Evolutionary conservation across 495 filamentous ascomycete genomes (phyloP).

Genomic region (Aspergillus cristatus): DNA sequence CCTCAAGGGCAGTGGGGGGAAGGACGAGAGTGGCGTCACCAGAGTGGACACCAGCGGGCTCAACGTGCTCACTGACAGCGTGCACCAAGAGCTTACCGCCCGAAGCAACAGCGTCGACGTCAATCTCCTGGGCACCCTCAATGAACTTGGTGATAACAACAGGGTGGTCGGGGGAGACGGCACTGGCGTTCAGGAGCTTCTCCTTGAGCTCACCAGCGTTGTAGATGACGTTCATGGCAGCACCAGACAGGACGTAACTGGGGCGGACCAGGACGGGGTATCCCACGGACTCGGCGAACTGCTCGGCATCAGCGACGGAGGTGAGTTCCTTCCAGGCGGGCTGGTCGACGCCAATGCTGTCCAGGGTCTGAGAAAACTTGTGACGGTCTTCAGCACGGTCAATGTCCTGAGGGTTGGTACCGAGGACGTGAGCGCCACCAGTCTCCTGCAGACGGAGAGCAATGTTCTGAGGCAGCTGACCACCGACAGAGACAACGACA

Average conservation of each 20-base stretch:
- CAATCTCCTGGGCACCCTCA: slow-evolving; percentile 93
- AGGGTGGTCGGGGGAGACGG: slow-evolving; percentile 90
- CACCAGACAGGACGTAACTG: slow-evolving; percentile 91
- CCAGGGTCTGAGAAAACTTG: slow-evolving; percentile 95
- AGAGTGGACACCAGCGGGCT: slow-evolving; percentile 94
- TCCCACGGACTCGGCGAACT: slow-evolving; percentile 72
- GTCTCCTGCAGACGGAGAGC: slow-evolving; percentile 89
- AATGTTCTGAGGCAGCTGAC: slow-evolving; percentile 95
- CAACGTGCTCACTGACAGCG: slow-evolving; percentile 92
- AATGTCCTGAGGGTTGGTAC: slow-evolving; percentile 87
- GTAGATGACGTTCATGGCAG: slow-evolving; percentile 96
- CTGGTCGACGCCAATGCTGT: slow-evolving; percentile 93
- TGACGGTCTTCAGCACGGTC: slow-evolving; percentile 96
- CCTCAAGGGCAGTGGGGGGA: slow-evolving; percentile 69
- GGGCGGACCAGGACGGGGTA: slow-evolving; percentile 93
- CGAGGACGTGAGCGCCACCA: slow-evolving; percentile 79
- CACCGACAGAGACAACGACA: slow-evolving; percentile 91
- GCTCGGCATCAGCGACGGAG: slow-evolving; percentile 75
- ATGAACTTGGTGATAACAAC: slow-evolving; percentile 99
- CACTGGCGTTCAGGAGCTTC: slow-evolving; percentile 78
- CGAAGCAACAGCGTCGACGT: slow-evolving; percentile 91
- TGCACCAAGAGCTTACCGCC: slow-evolving; percentile 81
- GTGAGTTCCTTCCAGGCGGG: slow-evolving; percentile 97
- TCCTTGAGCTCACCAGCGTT: slow-evolving; percentile 77
- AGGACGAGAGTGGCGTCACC: slow-evolving; percentile 91